Percentiles rank a stretch among this genome's conserved stretches.
These are phyloP conservation scores for Arachnopeziza araneosa DNA, from an alignment of 2,329 filamentous ascomycete genomes.

Conservation along the genomic window DNA sequence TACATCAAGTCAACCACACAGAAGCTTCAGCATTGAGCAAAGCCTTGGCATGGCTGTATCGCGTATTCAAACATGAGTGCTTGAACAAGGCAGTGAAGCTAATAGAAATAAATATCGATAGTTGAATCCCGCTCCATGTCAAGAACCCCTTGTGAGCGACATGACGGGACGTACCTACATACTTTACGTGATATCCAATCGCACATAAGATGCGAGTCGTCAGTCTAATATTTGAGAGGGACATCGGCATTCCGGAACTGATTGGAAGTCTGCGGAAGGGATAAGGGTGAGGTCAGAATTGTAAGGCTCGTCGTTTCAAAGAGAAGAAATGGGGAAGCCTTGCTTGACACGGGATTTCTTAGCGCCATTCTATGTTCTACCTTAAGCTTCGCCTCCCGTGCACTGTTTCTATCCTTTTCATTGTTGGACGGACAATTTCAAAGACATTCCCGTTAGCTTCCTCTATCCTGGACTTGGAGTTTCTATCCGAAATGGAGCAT, in stretches of 20 bases:
- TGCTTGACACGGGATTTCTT: neutral
- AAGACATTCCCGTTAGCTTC: neutral
- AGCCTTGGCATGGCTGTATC: neutral
- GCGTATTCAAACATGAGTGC: neutral
- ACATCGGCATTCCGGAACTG: neutral
- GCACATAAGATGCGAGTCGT: neutral
- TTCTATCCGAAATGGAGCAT: conserved; percentile 58
- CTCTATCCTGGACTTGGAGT: neutral
- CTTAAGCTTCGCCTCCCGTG: neutral
- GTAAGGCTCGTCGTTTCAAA: neutral
- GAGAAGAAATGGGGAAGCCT: neutral
- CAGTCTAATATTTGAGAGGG: neutral
- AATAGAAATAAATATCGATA: neutral
- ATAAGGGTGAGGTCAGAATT: neutral
- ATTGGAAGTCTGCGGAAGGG: neutral
- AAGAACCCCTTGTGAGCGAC: neutral
- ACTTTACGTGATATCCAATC: neutral
- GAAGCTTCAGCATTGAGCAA: neutral
- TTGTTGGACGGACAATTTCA: neutral
- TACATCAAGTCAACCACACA: neutral
- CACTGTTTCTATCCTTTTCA: neutral
- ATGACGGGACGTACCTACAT: neutral
- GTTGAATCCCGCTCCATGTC: neutral
- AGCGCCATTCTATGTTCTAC: neutral
- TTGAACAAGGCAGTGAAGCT: neutral